Conservation (phyloP, 805 yeast species). For the Barnettozyma californica region DNA sequence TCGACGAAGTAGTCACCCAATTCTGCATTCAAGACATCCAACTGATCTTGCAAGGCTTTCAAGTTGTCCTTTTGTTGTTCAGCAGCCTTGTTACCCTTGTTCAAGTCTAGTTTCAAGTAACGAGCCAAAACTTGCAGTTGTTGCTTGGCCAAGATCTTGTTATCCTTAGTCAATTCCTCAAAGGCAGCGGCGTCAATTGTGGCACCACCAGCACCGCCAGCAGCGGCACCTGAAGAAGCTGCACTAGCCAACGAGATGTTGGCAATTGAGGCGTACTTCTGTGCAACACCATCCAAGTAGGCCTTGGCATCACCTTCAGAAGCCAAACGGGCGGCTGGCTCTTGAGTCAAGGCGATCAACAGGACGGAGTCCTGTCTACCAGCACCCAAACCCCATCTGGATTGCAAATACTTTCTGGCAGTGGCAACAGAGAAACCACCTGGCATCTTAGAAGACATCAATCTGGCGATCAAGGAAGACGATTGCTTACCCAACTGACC, state of each 20-base stretch:
- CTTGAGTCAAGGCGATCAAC: constrained; percentile 76
- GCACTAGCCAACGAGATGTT: constrained; percentile 76
- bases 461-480: constrained; percentile 78
- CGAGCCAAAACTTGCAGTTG: constrained; percentile 87
- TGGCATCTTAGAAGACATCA: constrained; percentile 97
- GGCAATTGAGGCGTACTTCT: constrained; percentile 77
- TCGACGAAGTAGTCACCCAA: constrained; percentile 91
- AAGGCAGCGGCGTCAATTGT: constrained; percentile 94
- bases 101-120: constrained; percentile 87
- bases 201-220: constrained; percentile 70
- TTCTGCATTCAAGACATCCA: constrained; percentile 69
- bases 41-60: constrained; percentile 75
- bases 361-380: constrained; percentile 94
- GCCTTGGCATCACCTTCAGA: constrained; percentile 87
- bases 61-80: constrained; percentile 78
- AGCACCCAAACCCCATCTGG: constrained; percentile 86
- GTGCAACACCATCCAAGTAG: constrained; percentile 75
- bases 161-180: constrained; percentile 53
- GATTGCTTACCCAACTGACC: constrained; percentile 95
- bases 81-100: constrained; percentile 82
- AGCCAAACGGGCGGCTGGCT: constrained; percentile 86
- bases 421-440: constrained; percentile 95
- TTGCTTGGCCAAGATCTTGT: constrained; percentile 44
- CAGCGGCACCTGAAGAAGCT: constrained; percentile 42
- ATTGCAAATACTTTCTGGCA: constrained; percentile 87